Percentiles rank a stretch among this genome's conserved stretches.
Evolutionary conservation across 495 filamentous ascomycete genomes (phyloP).

Genomic region (Xylaria bambusicola): DNA sequence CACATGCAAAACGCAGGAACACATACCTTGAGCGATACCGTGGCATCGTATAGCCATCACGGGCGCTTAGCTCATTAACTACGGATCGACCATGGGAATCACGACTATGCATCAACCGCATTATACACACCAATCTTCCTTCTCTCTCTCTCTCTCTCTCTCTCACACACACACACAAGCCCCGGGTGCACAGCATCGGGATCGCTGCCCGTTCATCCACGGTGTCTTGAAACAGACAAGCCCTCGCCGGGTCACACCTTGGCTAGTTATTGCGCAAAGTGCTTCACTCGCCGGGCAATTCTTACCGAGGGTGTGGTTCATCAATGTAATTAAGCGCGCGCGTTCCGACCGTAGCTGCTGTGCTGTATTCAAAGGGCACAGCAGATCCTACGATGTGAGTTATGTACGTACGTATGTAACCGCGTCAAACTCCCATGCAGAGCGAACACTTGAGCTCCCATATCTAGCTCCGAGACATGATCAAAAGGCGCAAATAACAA

Average conservation of each 20-base stretch:
- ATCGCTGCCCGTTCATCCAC: too few species aligned
- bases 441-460: neutral
- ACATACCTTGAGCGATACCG: neutral
- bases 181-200: neutral
- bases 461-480: neutral
- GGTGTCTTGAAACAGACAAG: too few species aligned
- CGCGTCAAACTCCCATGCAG: neutral
- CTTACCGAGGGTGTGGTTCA: neutral
- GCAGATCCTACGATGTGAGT: neutral
- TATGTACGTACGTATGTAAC: neutral
- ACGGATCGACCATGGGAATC: neutral
- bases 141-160: neutral
- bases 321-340: neutral
- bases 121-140: neutral
- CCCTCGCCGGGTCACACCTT: too few species aligned
- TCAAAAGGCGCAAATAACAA: neutral
- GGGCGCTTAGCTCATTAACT: neutral
- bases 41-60: slow-evolving; percentile 2
- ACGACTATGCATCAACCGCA: neutral
- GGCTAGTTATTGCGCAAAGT: too few species aligned
- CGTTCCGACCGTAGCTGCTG: neutral
- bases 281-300: too few species aligned
- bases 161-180: too few species aligned
- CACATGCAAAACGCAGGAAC: slow-evolving; percentile 3
- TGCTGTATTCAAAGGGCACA: neutral